Conservation (phyloP, 768 basidiomycete species). For the Pisolithus microcarpus region DNA sequence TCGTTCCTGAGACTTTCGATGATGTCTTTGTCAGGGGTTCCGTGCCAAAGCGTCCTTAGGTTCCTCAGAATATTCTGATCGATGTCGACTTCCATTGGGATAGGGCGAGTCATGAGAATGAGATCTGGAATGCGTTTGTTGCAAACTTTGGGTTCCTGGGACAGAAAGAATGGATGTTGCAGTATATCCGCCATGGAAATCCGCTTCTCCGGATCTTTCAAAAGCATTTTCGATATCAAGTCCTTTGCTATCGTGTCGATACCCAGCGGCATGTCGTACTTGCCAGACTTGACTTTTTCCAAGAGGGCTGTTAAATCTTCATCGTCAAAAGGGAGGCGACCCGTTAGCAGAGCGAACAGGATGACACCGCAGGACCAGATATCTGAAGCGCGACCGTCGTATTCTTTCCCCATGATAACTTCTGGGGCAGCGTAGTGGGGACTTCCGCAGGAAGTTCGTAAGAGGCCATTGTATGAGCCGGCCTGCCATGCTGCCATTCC, state of each 20-base stretch:
- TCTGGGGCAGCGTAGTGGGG: constrained; percentile 96
- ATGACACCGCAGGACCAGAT: constrained; percentile 98
- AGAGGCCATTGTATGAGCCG: constrained; percentile 45
- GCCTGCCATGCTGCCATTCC: constrained; percentile 95
- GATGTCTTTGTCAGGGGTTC: constrained; percentile 66
- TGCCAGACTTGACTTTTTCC: constrained; percentile 69
- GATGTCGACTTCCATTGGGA: constrained; percentile 56
- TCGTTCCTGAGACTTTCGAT: constrained; percentile 55
- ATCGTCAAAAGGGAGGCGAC: constrained; percentile 89
- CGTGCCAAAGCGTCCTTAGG: constrained; percentile 88
- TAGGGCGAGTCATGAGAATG: constrained; percentile 61
- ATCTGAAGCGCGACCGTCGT: constrained; percentile 83
- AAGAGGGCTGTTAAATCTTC: constrained; percentile 74
- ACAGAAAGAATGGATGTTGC: constrained; percentile 69
- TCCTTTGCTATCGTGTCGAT: constrained; percentile 68
- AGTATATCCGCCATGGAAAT: constrained; percentile 82
- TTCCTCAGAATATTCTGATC: constrained; percentile 89
- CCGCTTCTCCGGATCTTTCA: constrained; percentile 61
- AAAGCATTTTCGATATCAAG: constrained; percentile 74
- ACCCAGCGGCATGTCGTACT: constrained; percentile 65
- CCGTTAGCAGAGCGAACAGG: constrained; percentile 80
- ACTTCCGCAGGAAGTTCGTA: constrained; percentile 86
- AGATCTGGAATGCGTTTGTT: constrained; percentile 48
- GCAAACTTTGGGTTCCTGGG: constrained; percentile 41
- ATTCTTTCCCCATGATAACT: constrained; percentile 74